These are phyloP conservation scores for Epichloe gansuensis DNA, from an alignment of 2,329 filamentous ascomycete species.

Conservation along the genomic window DNA sequence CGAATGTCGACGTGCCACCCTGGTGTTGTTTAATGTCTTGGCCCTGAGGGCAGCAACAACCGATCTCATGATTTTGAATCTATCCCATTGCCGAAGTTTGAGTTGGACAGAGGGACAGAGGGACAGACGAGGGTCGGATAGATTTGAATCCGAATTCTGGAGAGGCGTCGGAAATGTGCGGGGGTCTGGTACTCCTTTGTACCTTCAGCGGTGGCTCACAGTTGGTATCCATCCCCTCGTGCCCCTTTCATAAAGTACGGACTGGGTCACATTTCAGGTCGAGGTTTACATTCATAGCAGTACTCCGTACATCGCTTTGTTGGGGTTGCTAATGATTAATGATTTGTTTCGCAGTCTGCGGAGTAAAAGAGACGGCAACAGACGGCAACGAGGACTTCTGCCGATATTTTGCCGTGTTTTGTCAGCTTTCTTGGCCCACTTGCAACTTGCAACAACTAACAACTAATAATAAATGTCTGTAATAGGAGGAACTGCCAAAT, in stretches of 20 bases:
- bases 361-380: conserved; percentile 6
- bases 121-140: neutral
- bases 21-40: neutral
- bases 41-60: neutral
- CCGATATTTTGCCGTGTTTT: no score
- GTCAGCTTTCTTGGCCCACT: no score
- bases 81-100: no score
- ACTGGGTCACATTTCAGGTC: conserved; percentile 18
- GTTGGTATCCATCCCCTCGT: conserved; percentile 13
- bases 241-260: conserved; percentile 21
- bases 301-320: conserved; percentile 5
- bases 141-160: neutral
- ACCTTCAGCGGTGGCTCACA: conserved; percentile 20
- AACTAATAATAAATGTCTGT: no score
- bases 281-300: conserved; percentile 17
- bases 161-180: neutral
- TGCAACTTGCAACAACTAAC: no score
- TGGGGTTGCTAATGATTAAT: conserved; percentile 12
- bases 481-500: no score
- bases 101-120: neutral
- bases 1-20: neutral
- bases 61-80: neutral
- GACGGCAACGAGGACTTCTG: no score
- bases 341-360: conserved; percentile 18
- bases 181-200: conserved; percentile 21